Evolutionary conservation across 345 rosid genomes (phyloP).

Genomic region (Salix brachista): DNA sequence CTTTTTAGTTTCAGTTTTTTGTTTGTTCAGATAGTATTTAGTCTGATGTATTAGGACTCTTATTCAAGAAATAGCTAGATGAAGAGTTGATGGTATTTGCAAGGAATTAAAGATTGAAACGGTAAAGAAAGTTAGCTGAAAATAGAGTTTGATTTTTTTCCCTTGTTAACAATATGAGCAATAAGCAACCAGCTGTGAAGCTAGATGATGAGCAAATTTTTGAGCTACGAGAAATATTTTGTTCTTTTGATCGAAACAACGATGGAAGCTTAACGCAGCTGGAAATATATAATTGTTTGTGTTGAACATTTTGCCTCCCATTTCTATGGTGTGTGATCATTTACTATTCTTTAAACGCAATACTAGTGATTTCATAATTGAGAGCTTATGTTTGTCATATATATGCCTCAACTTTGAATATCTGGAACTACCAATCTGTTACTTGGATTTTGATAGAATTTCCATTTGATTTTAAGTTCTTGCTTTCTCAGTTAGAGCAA

Average conservation of each 20-base stretch:
- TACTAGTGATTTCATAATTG: too few relatives aligned
- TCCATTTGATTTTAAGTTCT: too few relatives aligned
- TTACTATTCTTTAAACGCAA: too few relatives aligned
- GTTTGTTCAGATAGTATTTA: neutral
- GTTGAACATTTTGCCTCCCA: too few relatives aligned
- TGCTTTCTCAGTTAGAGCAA: too few relatives aligned
- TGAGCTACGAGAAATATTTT: constrained; percentile 61
- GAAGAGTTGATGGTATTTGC: neutral
- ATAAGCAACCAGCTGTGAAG: constrained; percentile 22
- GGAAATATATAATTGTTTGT: too few relatives aligned
- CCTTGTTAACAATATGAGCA: neutral
- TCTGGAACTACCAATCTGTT: too few relatives aligned
- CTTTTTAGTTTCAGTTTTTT: neutral
- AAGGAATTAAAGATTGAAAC: neutral
- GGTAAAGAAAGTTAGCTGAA: neutral
- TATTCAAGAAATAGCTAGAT: neutral
- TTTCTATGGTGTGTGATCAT: too few relatives aligned
- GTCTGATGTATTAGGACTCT: neutral
- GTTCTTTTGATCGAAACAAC: constrained; percentile 76
- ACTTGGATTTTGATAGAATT: too few relatives aligned
- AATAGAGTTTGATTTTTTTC: neutral
- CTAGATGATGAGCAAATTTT: constrained; percentile 35
- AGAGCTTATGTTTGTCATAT: too few relatives aligned
- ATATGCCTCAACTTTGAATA: too few relatives aligned
- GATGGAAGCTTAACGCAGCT: constrained; percentile 85